These are phyloP conservation scores for Amylostereum chailletii DNA, from an alignment of 1,284 basidiomycete genomes.

Conservation along the genomic window DNA sequence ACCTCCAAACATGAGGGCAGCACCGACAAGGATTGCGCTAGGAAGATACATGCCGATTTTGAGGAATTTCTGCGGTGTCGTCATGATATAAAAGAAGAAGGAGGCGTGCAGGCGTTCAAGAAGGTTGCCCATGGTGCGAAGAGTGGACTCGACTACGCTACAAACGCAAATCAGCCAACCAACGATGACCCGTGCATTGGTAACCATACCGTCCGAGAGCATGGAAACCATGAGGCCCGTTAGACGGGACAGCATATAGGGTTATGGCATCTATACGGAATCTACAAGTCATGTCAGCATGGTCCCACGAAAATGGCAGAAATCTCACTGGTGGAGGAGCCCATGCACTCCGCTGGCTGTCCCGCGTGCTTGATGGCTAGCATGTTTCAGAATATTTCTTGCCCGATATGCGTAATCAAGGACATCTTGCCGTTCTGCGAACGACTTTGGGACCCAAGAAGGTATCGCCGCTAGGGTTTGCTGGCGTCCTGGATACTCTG, in stretches of 20 bases:
- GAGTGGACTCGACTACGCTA: constrained; percentile 76
- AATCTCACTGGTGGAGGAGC: constrained; percentile 60
- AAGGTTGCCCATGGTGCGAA: constrained; percentile 87
- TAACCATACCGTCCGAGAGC: constrained; percentile 70
- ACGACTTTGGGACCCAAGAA: constrained; percentile 35
- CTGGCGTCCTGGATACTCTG: constrained; percentile 27
- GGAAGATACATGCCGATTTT: constrained; percentile 89
- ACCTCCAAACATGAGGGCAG: constrained; percentile 77
- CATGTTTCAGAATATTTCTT: constrained; percentile 56
- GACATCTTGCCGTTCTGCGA: constrained; percentile 35
- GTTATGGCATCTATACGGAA: constrained; percentile 95
- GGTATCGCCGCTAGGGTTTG: constrained; percentile 25
- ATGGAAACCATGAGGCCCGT: constrained; percentile 93
- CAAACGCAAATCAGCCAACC: not conserved
- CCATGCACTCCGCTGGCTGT: constrained; percentile 72
- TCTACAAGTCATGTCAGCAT: constrained; percentile 28
- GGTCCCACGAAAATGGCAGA: not conserved
- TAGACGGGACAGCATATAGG: constrained; percentile 79
- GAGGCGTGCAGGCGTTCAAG: constrained; percentile 91
- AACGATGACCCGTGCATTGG: not conserved
- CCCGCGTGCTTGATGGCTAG: constrained; percentile 63
- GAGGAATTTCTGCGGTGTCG: constrained; percentile 69
- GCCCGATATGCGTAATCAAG: constrained; percentile 48
- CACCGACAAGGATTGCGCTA: constrained; percentile 73
- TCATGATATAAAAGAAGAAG: constrained; percentile 90